Evolutionary conservation across 176 grass and related monocot species (phyloP).

Genomic region (Cenchrus purpureus): DNA sequence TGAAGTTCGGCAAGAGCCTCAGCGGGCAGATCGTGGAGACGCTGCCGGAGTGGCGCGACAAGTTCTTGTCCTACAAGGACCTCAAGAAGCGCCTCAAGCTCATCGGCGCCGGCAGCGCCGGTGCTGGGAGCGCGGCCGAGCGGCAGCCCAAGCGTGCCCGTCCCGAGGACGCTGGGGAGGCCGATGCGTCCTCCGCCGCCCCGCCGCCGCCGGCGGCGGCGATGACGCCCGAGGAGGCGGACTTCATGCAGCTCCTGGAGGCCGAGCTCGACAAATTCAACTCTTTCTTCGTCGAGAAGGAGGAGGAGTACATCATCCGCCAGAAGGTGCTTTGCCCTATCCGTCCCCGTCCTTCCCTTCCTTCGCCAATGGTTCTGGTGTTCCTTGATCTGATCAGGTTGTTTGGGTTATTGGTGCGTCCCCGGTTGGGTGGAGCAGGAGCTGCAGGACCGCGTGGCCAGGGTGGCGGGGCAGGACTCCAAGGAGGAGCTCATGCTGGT

Average conservation of each 20-base stretch:
- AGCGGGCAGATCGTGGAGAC: constrained; percentile 97
- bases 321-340: constrained; percentile 59
- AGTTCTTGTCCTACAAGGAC: constrained; percentile 98
- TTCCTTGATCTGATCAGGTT: constrained; percentile 42
- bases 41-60: constrained; percentile 96
- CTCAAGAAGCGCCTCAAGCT: constrained; percentile 91
- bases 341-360: neutral
- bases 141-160: constrained; percentile 58
- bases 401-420: neutral
- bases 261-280: constrained; percentile 96
- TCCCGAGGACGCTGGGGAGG: constrained; percentile 40
- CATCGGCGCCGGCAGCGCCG: constrained; percentile 46
- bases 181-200: neutral
- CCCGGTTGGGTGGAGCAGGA: constrained; percentile 55
- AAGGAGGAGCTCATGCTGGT: constrained; percentile 81
- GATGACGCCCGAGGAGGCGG: constrained; percentile 74
- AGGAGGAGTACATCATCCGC: constrained; percentile 98
- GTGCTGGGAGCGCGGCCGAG: constrained; percentile 24
- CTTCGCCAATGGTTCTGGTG: neutral
- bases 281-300: constrained; percentile 90
- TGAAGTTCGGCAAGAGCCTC: constrained; percentile 99
- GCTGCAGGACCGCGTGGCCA: constrained; percentile 70
- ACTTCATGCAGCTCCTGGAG: constrained; percentile 79
- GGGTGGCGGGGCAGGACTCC: constrained; percentile 63
- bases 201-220: constrained; percentile 29